Percentiles rank a stretch among this genome's conserved stretches.
Conservation (phyloP, 73 alveolate genomes). For the Tetrahymena elliotti region DNA sequence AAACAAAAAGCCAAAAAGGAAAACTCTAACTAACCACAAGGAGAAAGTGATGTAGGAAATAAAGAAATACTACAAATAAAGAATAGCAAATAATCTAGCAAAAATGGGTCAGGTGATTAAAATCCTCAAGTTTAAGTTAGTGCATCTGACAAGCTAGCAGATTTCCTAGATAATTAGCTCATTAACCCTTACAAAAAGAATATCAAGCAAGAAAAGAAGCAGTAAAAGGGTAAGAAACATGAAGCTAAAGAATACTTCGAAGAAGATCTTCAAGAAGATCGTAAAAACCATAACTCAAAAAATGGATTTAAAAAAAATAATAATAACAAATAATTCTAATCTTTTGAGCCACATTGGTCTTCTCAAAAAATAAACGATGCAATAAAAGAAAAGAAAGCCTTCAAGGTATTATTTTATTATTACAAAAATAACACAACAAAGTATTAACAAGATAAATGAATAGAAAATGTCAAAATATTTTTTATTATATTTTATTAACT, state of each 20-base stretch:
- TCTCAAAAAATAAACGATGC: background rate
- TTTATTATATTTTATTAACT: too few relatives aligned
- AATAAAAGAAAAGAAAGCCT: background rate
- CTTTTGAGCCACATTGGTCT: background rate
- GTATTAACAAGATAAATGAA: too few relatives aligned
- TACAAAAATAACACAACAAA: too few relatives aligned
- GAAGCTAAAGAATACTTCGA: background rate
- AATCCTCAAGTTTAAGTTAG: background rate
- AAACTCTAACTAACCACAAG: background rate
- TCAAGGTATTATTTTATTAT: background rate
- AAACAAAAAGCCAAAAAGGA: background rate
- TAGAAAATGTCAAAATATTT: too few relatives aligned
- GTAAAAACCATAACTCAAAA: background rate
- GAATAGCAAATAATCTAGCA: background rate
- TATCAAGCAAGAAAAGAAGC: background rate
- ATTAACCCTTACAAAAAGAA: background rate
- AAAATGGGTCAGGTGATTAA: background rate
- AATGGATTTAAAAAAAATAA: background rate
- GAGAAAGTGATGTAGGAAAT: background rate
- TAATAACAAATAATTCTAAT: background rate
- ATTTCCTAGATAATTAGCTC: background rate
- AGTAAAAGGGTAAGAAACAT: background rate
- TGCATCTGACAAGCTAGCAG: background rate
- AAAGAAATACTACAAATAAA: background rate
- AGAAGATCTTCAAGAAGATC: background rate